These are phyloP conservation scores for Coffea eugenioides DNA, from an alignment of 257 asterid genomes.

Conservation along the genomic window DNA sequence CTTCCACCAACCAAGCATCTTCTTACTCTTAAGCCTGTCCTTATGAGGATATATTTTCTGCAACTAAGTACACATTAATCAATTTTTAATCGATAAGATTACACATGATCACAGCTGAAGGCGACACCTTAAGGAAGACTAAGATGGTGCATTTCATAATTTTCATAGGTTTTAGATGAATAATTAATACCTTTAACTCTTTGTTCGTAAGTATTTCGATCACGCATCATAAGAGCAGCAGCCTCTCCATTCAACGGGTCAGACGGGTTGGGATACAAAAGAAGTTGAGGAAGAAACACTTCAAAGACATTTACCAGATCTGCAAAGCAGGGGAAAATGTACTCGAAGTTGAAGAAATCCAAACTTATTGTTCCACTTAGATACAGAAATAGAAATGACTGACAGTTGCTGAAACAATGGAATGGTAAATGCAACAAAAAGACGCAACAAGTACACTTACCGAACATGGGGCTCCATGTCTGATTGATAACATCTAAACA, in stretches of 20 bases:
- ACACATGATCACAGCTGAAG: background rate
- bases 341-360: conserved; percentile 10
- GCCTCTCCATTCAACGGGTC: conserved; percentile 95
- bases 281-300: conserved; percentile 95
- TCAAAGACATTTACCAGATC: conserved; percentile 90
- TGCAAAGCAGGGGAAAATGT: conserved; percentile 28
- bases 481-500: conserved; percentile 93
- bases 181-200: conserved; percentile 72
- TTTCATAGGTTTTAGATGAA: conserved; percentile 3
- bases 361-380: background rate
- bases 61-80: background rate
- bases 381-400: background rate
- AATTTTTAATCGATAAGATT: background rate
- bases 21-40: background rate
- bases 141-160: background rate
- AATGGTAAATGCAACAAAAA: background rate
- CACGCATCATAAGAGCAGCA: conserved; percentile 91
- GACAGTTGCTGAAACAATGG: background rate
- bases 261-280: conserved; percentile 83
- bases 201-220: conserved; percentile 60
- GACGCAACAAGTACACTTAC: conserved; percentile 28
- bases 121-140: background rate
- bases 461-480: conserved; percentile 98
- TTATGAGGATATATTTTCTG: background rate
- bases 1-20: background rate